A percentile compares a stretch with the other conserved stretches of the same genome.
These are phyloP conservation scores for Parsonsia alboflavescens DNA, from an alignment of 257 asterid species.

Conservation along the genomic window DNA sequence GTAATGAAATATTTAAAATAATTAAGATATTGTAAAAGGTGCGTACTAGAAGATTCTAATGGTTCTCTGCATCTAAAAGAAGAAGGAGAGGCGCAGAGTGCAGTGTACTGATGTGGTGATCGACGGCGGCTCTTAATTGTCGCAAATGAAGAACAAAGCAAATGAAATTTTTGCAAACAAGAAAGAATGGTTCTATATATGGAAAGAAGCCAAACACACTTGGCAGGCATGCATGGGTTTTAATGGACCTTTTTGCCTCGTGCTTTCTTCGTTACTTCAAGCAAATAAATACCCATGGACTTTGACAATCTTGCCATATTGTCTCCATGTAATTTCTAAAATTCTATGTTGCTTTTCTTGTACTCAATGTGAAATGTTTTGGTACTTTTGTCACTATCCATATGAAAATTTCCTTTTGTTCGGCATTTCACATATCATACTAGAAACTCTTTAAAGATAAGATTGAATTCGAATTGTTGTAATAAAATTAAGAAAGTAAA, in stretches of 20 bases:
- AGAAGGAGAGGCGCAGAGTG: neutral
- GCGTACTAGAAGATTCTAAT: no score
- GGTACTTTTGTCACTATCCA: no score
- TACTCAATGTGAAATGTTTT: no score
- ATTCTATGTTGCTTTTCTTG: no score
- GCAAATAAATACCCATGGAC: neutral
- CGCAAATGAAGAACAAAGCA: neutral
- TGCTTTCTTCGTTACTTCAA: neutral
- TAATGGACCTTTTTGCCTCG: neutral
- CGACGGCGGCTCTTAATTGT: no score
- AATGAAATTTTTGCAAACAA: neutral
- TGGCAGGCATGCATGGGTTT: neutral
- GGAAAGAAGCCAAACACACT: neutral
- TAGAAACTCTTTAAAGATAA: no score
- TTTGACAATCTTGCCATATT: neutral
- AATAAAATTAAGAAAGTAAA: no score
- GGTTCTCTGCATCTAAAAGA: neutral
- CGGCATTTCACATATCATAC: no score
- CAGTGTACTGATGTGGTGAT: neutral
- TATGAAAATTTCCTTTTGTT: no score
- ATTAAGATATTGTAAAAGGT: no score
- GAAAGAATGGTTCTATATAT: neutral
- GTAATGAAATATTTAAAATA: no score
- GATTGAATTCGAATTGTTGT: no score
- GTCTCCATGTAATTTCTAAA: neutral